phyloP scores from a whole-genome alignment of 352 stramenopile species.

The Stramenopiles sp. region DNA sequence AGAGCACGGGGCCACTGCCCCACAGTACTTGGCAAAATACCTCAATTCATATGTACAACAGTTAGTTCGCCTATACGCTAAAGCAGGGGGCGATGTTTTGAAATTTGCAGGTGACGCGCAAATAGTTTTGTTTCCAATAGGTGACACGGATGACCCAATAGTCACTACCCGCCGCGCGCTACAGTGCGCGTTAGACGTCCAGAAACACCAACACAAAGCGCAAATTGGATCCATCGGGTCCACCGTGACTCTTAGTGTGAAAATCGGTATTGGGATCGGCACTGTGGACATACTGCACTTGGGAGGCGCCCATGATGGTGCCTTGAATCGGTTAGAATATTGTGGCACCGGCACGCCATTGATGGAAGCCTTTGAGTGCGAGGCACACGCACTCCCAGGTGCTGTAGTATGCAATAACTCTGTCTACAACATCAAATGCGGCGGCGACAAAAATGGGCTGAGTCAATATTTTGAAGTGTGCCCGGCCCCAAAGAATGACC shows the following conservation, averaged over 20 bases:
- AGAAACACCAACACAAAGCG: slow-evolving; percentile 60
- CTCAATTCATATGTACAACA: slow-evolving; percentile 81
- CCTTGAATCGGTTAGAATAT: slow-evolving; percentile 62
- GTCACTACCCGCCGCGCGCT: slow-evolving; percentile 46
- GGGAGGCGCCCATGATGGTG: slow-evolving; percentile 54
- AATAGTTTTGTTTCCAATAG: slow-evolving; percentile 67
- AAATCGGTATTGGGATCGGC: slow-evolving; percentile 71
- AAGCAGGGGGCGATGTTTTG: slow-evolving; percentile 49
- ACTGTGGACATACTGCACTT: slow-evolving; percentile 41
- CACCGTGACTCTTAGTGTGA: slow-evolving; percentile 59
- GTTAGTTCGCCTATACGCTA: slow-evolving; percentile 36
- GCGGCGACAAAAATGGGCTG: too few species aligned
- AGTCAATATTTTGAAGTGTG: too few species aligned
- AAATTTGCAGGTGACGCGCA: slow-evolving; percentile 87
- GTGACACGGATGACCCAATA: slow-evolving; percentile 56
- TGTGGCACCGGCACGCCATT: slow-evolving; percentile 64
- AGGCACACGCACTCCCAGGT: slow-evolving; percentile 57
- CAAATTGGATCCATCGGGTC: neutral
- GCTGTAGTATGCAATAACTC: too few species aligned
- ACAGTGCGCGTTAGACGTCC: slow-evolving; percentile 66
- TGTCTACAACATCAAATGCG: too few species aligned
- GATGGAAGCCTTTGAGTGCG: slow-evolving; percentile 60
- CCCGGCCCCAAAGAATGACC: too few species aligned
- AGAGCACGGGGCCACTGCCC: slow-evolving; percentile 44
- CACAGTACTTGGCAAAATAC: slow-evolving; percentile 63